Percentiles rank a stretch among this genome's conserved stretches.
Evolutionary conservation across 2,329 filamentous ascomycete species (phyloP).

Genomic region (Domatiomyces globalis): DNA sequence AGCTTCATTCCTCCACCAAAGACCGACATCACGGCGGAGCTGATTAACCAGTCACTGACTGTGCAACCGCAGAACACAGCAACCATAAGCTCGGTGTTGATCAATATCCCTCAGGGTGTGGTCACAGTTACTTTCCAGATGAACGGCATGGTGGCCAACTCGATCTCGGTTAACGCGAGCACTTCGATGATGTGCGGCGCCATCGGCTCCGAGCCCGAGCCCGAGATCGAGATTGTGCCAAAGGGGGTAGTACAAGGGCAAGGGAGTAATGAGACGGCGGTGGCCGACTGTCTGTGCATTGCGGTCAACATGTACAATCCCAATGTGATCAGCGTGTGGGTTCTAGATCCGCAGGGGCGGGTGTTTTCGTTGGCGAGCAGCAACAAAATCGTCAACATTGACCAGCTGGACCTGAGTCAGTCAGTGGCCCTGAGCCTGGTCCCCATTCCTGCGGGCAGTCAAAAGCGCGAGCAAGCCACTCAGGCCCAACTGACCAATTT

Average conservation of each 20-base stretch:
- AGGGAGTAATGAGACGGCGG: conserved; percentile 7
- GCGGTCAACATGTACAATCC: conserved; percentile 17
- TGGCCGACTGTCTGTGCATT: conserved; percentile 15
- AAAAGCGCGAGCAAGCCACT: conserved; percentile 4
- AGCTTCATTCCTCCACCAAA: conserved; percentile 16
- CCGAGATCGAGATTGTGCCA: conserved; percentile 14
- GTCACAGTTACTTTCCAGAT: conserved; percentile 12
- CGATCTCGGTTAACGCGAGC: conserved; percentile 14
- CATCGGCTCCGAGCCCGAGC: conserved; percentile 11
- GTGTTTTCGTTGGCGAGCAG: conserved; percentile 13
- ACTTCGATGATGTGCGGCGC: conserved; percentile 11
- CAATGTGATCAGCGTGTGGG: conserved; percentile 13
- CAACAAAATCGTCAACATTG: conserved; percentile 15
- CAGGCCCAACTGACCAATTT: conserved; percentile 1
- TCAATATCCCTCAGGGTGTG: conserved; percentile 11
- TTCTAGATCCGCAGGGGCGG: conserved; percentile 12
- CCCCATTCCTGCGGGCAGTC: conserved; percentile 1
- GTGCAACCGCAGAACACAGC: conserved; percentile 15
- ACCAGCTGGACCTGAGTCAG: conserved; percentile 11
- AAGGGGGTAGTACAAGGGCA: conserved; percentile 11
- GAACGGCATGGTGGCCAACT: conserved; percentile 11
- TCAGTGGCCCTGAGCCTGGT: conserved; percentile 10
- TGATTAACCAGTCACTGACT: conserved; percentile 13
- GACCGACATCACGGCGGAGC: conserved; percentile 12
- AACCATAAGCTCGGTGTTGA: conserved; percentile 12